phyloP scores from a whole-genome alignment of 2,329 filamentous ascomycete genomes.

The Alternaria sp. region DNA sequence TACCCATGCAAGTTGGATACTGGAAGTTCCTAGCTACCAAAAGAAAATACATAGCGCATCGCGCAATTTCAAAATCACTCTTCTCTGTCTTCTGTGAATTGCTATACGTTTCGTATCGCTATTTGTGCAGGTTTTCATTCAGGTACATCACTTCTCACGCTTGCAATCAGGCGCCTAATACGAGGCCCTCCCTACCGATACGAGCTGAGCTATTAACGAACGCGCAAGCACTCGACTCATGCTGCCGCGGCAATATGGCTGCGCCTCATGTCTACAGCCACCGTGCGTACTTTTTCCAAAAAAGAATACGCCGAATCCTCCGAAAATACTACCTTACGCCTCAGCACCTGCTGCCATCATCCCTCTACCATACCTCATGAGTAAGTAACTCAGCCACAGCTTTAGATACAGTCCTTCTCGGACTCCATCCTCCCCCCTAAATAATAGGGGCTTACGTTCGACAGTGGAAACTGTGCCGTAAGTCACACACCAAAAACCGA shows the following conservation, averaged over 20 bases:
- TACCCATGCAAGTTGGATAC: constrained; percentile 27
- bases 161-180: background rate
- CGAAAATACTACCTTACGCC: background rate
- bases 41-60: constrained; percentile 18
- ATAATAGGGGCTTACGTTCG: background rate
- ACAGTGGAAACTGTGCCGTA: background rate
- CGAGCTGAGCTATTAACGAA: constrained; percentile 1
- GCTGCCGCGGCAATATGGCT: background rate
- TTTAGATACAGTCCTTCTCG: background rate
- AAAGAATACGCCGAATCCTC: background rate
- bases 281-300: constrained; percentile 2
- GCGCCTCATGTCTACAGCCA: constrained; percentile 3
- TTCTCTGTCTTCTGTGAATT: background rate
- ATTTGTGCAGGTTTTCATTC: background rate
- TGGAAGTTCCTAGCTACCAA: constrained; percentile 22
- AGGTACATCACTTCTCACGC: background rate
- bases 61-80: constrained; percentile 9
- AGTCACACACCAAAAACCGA: background rate
- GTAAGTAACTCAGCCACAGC: background rate
- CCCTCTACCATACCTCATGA: background rate
- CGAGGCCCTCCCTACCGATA: background rate
- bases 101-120: background rate
- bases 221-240: constrained; percentile 6
- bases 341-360: background rate
- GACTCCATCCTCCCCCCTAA: background rate